phyloP scores from a whole-genome alignment of 495 filamentous ascomycete species.

The Neurospora intermedia region DNA sequence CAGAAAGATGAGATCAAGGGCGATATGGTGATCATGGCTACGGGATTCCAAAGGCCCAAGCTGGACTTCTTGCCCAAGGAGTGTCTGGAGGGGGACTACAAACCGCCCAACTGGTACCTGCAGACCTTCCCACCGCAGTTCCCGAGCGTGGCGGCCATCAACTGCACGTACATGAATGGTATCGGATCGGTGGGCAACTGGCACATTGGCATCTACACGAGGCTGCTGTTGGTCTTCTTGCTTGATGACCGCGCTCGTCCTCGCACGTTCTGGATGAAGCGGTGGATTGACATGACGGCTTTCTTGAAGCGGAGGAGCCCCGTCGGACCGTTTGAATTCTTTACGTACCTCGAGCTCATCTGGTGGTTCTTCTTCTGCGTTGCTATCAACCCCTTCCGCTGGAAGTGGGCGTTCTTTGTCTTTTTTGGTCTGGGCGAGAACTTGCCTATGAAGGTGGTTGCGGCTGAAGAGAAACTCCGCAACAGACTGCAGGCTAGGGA shows the following conservation, averaged over 20 bases:
- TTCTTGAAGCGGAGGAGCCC: conserved; percentile 58
- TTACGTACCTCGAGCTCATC: conserved; percentile 72
- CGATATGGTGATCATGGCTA: conserved; percentile 76
- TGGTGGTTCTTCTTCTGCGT: conserved; percentile 81
- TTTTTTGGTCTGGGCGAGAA: conserved; percentile 62
- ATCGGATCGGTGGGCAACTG: conserved; percentile 78
- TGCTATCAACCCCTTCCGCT: conserved; percentile 72
- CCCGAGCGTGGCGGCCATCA: conserved; percentile 62
- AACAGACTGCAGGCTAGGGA: conserved; percentile 27
- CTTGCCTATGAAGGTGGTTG: conserved; percentile 54
- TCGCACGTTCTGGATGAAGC: conserved; percentile 61
- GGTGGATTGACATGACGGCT: conserved; percentile 81
- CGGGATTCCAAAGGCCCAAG: conserved; percentile 64
- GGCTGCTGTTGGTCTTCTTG: conserved; percentile 77
- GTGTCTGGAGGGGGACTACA: conserved; percentile 59
- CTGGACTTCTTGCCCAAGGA: conserved; percentile 61
- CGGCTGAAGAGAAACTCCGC: conserved; percentile 48
- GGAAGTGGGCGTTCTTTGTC: conserved; percentile 72
- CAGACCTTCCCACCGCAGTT: conserved; percentile 66
- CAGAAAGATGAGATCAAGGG: conserved; percentile 48
- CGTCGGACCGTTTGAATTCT: conserved; percentile 71
- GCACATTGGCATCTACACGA: conserved; percentile 82
- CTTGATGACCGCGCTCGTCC: conserved; percentile 67
- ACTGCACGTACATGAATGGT: conserved; percentile 72
- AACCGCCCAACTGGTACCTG: conserved; percentile 78